Percentiles rank a stretch among this genome's conserved stretches.
Evolutionary conservation across 192 early-diverging fungal species (phyloP).

Genomic region (Backusella westeae): DNA sequence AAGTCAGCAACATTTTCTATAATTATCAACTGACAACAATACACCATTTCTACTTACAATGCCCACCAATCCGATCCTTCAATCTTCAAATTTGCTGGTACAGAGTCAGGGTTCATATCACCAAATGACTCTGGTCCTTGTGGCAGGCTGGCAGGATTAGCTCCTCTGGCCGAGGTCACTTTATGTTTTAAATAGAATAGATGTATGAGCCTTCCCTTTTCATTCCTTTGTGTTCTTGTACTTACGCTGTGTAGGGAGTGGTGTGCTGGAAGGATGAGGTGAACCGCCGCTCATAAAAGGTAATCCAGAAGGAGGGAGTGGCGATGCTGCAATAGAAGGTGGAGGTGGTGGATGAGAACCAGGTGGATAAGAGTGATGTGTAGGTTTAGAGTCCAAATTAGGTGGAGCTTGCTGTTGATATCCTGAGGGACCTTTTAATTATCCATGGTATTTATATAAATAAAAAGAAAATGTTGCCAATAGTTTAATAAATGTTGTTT

Average conservation of each 20-base stretch:
- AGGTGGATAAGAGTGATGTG: constrained; percentile 21
- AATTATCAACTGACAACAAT: neutral
- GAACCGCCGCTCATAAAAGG: constrained; percentile 13
- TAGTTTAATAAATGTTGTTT: neutral
- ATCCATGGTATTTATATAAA: neutral
- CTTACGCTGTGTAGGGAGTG: constrained; percentile 18
- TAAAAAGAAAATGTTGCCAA: neutral
- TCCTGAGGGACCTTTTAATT: neutral
- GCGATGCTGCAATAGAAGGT: neutral
- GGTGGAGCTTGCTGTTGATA: constrained; percentile 30
- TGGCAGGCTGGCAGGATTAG: neutral
- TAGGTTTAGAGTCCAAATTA: constrained; percentile 47
- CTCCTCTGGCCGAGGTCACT: constrained; percentile 9
- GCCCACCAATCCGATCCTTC: constrained; percentile 89
- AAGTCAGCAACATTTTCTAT: neutral
- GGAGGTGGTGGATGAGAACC: constrained; percentile 7
- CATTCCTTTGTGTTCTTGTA: neutral
- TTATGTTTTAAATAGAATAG: neutral
- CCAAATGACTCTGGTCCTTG: constrained; percentile 40
- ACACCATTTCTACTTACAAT: constrained; percentile 42
- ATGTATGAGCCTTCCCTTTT: neutral
- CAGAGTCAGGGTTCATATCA: constrained; percentile 77
- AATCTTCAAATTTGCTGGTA: constrained; percentile 69
- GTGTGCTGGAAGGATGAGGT: constrained; percentile 6
- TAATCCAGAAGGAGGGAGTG: constrained; percentile 9